A percentile compares a stretch with the other conserved stretches of the same genome.
These are phyloP conservation scores for Pyrenophora graminea DNA, from an alignment of 2,329 filamentous ascomycete genomes.

Conservation along the genomic window DNA sequence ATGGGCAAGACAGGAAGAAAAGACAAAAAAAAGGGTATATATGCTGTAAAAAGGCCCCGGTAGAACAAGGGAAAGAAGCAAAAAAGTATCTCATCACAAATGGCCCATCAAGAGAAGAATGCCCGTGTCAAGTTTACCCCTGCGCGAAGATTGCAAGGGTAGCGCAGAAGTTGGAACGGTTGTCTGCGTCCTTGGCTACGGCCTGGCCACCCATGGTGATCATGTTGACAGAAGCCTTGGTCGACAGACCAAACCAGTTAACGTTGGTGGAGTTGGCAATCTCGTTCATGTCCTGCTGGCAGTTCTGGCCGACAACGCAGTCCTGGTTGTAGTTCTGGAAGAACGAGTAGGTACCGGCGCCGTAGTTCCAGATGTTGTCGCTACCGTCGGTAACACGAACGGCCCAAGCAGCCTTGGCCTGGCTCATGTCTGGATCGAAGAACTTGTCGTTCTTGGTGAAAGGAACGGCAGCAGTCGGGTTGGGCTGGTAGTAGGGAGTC, in stretches of 20 bases:
- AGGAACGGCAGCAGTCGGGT: conserved; percentile 62
- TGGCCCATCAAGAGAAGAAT: conserved; percentile 17
- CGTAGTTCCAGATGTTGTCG: conserved; percentile 52
- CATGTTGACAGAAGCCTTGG: conserved; percentile 57
- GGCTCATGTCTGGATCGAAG: conserved; percentile 51
- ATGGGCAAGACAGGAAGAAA: conserved; percentile 16
- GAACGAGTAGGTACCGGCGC: conserved; percentile 61
- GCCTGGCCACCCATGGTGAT: conserved; percentile 47
- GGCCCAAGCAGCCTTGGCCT: conserved; percentile 52
- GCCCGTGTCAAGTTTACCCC: conserved; percentile 8
- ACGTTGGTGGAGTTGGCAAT: conserved; percentile 51
- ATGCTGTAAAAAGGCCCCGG: conserved; percentile 25
- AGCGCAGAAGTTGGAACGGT: conserved; percentile 55
- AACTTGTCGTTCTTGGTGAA: conserved; percentile 55
- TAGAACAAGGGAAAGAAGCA: conserved; percentile 24
- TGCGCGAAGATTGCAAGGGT: conserved; percentile 50
- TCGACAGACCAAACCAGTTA: conserved; percentile 53
- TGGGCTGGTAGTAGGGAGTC: conserved; percentile 72
- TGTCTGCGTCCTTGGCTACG: conserved; percentile 49
- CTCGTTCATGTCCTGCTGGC: conserved; percentile 57
- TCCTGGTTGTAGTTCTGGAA: conserved; percentile 62
- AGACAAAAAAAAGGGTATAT: conserved; percentile 21
- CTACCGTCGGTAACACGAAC: conserved; percentile 48
- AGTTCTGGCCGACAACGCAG: conserved; percentile 54
- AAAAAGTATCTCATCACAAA: conserved; percentile 9